Evolutionary conservation across 2,329 filamentous ascomycete genomes (phyloP), one percentile per base, ranked within the genome.

Genomic region (Nigrograna mackinnonii): DNA sequence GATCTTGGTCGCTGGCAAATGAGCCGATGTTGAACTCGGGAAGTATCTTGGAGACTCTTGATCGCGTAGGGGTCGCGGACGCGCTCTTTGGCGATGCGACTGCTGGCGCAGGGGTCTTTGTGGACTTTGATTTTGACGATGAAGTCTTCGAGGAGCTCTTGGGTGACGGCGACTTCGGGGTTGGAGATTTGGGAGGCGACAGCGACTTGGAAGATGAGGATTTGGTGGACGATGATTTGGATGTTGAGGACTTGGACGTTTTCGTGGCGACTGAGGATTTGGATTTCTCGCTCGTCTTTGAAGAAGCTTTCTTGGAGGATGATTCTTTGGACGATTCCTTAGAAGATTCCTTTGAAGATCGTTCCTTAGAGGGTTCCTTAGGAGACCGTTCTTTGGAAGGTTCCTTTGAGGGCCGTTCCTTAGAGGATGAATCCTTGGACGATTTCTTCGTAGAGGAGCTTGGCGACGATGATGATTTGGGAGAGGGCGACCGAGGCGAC

Each of bases 321-420:
- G 39, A 39, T 13, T 28, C 39, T 20, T 39, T 39, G n/a, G 43
- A 46, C 5, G 39, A 20, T 24, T 42, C 39, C 9, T 9, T 34
- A 7, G 9, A 17, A 17, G 31, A 34, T 18, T 36, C 20, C 24
- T 44, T 44, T 9, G 37, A 33, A n/a, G 43, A 35, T 20, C 37
- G 37, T n/a, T 41, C 39, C 24, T 48, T 48, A 18, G 45, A 44
- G 7, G 12, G 7, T 34, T 34, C 31, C 17, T 39, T 39, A 6
- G 45, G 39, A 7, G 45, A 48, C 4, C 31, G 37, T n/a, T 34
- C 39, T 20, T 39, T 39, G 13, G 43, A 42, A 5, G 39, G 17
- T 24, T 37, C 35, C 7, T 47, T 50, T 26, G 41, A 45, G 9
- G 49, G 43, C 16, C 32, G 41, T n/a, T 39, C 44, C 33, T 46